Base-by-base conservation (phyloP, 352 stramenopile species). In the Stephanocyclus meneghinianus region DNA sequence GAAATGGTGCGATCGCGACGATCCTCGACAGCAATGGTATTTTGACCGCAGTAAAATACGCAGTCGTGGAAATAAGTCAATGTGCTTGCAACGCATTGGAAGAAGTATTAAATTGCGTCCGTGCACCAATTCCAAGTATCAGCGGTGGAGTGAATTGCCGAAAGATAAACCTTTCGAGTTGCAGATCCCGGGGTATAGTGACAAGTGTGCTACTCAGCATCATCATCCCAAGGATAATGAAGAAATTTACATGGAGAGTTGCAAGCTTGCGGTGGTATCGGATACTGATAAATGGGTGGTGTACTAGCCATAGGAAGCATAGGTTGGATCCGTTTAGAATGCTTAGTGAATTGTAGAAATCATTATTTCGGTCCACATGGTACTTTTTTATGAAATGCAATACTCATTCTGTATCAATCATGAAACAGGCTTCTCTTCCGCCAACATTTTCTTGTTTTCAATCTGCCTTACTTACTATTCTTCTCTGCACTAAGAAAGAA, bases 401-500 rank as follows among this genome's bases (percentile, higher is more conserved):
- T 40, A 40, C 35, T 40, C 35, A 9, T 8, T 40, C 3, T 40
- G 7, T 40, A 40, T 40, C 35, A 40, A 1, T 40, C 7, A 40
- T 40, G 35, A 40, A 40, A 40, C 35, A 40, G 35, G 3, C 35
- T 40, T 40, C 35, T 40, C 35, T 40, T 40, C 35, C 7, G 35
- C 35, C 35, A 40, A 40, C 53, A 40, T 44, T 2, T 42, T 40
- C 16, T 13, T 62, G 21, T 42, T 16, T 16, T 21, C n/a, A 18
- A 2, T 44, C 21, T 40, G 18, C 18, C 1, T 57, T 40, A 21
- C 42, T 68, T 11, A 10, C 29, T n/a, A 68, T 8, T 42, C 18
- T 64, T 68, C 16, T 78, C 45, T 11, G 32, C 60, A 53, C 59
- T 18, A n/a, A 92, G 55, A 42, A 91, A 56, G 83, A 91, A 91